Conservation (phyloP, 2,329 filamentous ascomycete species). For the Aspergillus viridinutans region DNA sequence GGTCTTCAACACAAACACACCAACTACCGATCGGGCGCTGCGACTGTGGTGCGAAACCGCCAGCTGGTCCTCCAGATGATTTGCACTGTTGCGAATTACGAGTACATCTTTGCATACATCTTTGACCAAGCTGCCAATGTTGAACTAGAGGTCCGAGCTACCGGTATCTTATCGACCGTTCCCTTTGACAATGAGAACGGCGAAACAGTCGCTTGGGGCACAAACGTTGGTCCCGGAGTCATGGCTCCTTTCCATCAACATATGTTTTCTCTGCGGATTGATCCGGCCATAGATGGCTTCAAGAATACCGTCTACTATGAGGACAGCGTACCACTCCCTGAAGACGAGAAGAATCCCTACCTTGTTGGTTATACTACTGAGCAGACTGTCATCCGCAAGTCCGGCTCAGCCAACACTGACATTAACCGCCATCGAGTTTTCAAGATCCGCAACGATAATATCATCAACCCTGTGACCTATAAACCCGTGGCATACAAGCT, state of each 20-base stretch:
- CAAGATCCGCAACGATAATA: conserved; percentile 54
- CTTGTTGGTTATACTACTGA: conserved; percentile 49
- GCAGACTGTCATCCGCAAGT: conserved; percentile 46
- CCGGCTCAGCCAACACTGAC: conserved; percentile 48
- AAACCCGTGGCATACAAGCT: conserved; percentile 56
- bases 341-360: conserved; percentile 49
- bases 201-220: conserved; percentile 61
- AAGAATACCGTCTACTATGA: conserved; percentile 54
- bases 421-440: conserved; percentile 49
- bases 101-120: conserved; percentile 68
- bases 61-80: conserved; percentile 67
- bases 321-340: conserved; percentile 58
- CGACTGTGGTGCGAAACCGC: conserved; percentile 59
- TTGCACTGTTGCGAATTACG: conserved; percentile 68
- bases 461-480: conserved; percentile 52
- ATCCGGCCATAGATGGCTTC: conserved; percentile 58
- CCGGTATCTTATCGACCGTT: conserved; percentile 63
- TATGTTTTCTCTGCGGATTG: conserved; percentile 65
- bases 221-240: conserved; percentile 65
- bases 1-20: conserved; percentile 70
- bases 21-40: conserved; percentile 63
- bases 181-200: conserved; percentile 60
- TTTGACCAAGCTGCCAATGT: conserved; percentile 68
- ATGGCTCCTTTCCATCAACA: conserved; percentile 71
- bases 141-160: conserved; percentile 64